phyloP scores from a whole-genome alignment of 2,329 filamentous ascomycete species.

The Fusarium pininemorale region DNA sequence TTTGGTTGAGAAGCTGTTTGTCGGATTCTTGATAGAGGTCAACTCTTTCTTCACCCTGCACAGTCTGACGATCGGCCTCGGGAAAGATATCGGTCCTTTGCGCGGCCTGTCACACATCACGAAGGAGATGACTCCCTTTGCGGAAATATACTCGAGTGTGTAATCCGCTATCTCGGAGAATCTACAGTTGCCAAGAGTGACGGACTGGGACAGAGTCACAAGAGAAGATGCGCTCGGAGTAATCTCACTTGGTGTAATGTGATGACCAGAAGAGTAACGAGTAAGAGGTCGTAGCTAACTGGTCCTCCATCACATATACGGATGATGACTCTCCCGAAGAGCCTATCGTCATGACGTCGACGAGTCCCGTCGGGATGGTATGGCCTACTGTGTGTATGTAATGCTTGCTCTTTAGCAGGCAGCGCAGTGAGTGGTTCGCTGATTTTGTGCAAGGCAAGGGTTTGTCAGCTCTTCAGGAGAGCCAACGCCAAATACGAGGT shows the following conservation, averaged over 20 bases:
- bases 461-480: conserved; percentile 7
- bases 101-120: conserved; percentile 16
- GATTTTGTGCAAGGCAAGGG: not conserved
- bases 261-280: not conserved
- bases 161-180: conserved; percentile 19
- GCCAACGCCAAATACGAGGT: conserved; percentile 28
- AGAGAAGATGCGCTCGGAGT: conserved; percentile 5
- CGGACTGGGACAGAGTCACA: not conserved
- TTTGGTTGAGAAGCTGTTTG: not conserved
- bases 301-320: not conserved
- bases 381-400: not conserved
- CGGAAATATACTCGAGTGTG: conserved; percentile 24
- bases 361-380: not conserved
- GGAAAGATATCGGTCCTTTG: conserved; percentile 32
- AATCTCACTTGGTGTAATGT: conserved; percentile 27
- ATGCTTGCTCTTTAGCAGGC: conserved; percentile 1
- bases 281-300: not conserved
- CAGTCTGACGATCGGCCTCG: not conserved
- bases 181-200: conserved; percentile 1
- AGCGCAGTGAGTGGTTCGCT: conserved; percentile 1
- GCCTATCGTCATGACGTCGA: conserved; percentile 8
- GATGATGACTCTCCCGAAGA: not conserved
- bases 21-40: not conserved
- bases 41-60: not conserved
- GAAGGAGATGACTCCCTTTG: conserved; percentile 31